phyloP scores from a whole-genome alignment of 1,284 basidiomycete genomes.

The Pseudozyma sp. region DNA sequence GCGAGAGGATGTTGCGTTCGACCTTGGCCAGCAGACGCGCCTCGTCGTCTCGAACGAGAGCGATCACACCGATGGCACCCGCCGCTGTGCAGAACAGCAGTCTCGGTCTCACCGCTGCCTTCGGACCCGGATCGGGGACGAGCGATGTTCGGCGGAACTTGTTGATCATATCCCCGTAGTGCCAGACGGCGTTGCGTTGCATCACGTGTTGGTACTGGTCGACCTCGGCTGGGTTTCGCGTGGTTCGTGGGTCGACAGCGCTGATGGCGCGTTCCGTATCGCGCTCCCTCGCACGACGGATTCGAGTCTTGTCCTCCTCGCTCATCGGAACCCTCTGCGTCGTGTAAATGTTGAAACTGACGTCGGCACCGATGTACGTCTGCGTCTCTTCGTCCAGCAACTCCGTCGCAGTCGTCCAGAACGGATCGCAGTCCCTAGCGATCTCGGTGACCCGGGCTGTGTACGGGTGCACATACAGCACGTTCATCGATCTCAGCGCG shows the following conservation, averaged over 20 bases:
- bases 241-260: not conserved
- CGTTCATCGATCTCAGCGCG: conserved; percentile 62
- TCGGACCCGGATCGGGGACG: conserved; percentile 20
- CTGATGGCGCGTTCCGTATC: conserved; percentile 19
- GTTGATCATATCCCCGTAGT: conserved; percentile 67
- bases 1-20: conserved; percentile 52
- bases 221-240: conserved; percentile 4
- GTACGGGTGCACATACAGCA: conserved; percentile 50
- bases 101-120: conserved; percentile 15
- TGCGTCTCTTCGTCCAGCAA: conserved; percentile 48
- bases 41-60: conserved; percentile 27
- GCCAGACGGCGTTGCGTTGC: conserved; percentile 58
- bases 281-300: conserved; percentile 35
- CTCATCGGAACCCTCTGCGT: conserved; percentile 49
- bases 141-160: conserved; percentile 42
- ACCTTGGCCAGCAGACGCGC: conserved; percentile 40
- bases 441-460: conserved; percentile 51
- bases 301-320: conserved; percentile 34
- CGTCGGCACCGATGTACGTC: conserved; percentile 64
- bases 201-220: conserved; percentile 54
- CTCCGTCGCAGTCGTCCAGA: conserved; percentile 63
- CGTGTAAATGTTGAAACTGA: conserved; percentile 65
- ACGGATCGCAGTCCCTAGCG: conserved; percentile 65
- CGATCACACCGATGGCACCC: conserved; percentile 58
- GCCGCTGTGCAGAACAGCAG: conserved; percentile 60